Base-by-base conservation (phyloP, 495 filamentous ascomycete genomes). In the Corynascus novoguineensis region DNA sequence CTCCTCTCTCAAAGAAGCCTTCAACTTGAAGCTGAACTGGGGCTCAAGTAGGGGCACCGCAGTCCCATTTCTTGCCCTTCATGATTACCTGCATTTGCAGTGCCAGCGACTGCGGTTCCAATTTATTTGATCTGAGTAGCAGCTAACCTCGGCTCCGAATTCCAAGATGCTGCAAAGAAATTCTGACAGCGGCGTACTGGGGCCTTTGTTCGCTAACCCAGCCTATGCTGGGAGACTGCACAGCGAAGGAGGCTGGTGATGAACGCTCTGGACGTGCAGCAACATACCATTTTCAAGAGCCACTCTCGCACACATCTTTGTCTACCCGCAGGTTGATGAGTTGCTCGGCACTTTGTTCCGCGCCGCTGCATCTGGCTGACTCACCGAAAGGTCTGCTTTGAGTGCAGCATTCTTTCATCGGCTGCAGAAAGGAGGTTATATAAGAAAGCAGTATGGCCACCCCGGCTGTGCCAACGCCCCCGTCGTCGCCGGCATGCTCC, bases 271-370 rank as follows among this genome's bases (percentile, higher is more conserved):
- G 47, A 53, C 50, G 53, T 41, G 54, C 47, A 53, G 50, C 59
- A n/a, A n/a, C n/a, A 49, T 49, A 22, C 45, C 48, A n/a, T 28
- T 35, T 38, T 15, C 42, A 38, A 32, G 40, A 45, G 22, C 29
- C 59, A 38, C 34, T 24, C 29, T 47, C 56, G 32, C 50, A 25
- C 24, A 50, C 21, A 34, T 58, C 64, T 67, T 67, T 67, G 62
- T 67, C 45, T 25, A n/a, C 24, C 7, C 12, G 22, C 44, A 11
- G 45, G 15, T 42, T 38, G 51, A 51, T 53, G 41, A 35, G 57
- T 50, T 47, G 42, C 44, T 54, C 31, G 38, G 34, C 54, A 54
- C 66, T 67, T 67, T 69, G 66, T 69, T 64, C 62, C 54, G 52
- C 57, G 21, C 29, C 21, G 37, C 53, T 61, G 55, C 58, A 40